Percentiles rank a stretch among this genome's conserved stretches.
Evolutionary conservation across 257 asterid genomes (phyloP).

Genomic region (Echites panduratus): DNA sequence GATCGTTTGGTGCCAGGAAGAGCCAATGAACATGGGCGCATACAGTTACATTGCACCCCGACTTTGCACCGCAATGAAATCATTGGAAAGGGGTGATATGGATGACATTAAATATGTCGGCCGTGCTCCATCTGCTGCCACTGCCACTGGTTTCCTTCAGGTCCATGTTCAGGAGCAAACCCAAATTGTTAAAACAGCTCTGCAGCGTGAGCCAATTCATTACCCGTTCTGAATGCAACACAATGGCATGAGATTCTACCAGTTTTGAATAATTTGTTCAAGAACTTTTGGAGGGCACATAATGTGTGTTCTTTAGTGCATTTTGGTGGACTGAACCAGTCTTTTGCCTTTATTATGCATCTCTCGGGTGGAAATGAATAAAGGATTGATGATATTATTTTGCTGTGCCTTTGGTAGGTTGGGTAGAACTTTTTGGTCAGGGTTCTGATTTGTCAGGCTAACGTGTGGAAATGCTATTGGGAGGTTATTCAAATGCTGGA

Average conservation of each 20-base stretch:
- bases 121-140: constrained; percentile 89
- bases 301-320: background rate
- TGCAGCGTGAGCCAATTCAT: constrained; percentile 58
- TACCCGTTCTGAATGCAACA: constrained; percentile 7
- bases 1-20: constrained; percentile 95
- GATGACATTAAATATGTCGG: constrained; percentile 77
- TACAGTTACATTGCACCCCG: constrained; percentile 66
- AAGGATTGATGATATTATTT: background rate
- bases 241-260: background rate
- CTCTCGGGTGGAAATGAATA: background rate
- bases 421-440: background rate
- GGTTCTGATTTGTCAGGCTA: background rate
- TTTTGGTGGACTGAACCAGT: background rate
- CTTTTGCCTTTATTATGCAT: background rate
- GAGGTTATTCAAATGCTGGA: background rate
- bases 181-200: constrained; percentile 59
- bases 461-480: background rate
- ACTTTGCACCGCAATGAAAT: constrained; percentile 73
- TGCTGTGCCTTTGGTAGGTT: background rate
- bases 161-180: constrained; percentile 72
- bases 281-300: background rate
- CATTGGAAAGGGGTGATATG: constrained; percentile 56
- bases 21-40: constrained; percentile 97
- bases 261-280: background rate
- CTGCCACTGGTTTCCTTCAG: constrained; percentile 80